phyloP scores from a whole-genome alignment of 805 yeast species.

The Candida xyloterini region DNA sequence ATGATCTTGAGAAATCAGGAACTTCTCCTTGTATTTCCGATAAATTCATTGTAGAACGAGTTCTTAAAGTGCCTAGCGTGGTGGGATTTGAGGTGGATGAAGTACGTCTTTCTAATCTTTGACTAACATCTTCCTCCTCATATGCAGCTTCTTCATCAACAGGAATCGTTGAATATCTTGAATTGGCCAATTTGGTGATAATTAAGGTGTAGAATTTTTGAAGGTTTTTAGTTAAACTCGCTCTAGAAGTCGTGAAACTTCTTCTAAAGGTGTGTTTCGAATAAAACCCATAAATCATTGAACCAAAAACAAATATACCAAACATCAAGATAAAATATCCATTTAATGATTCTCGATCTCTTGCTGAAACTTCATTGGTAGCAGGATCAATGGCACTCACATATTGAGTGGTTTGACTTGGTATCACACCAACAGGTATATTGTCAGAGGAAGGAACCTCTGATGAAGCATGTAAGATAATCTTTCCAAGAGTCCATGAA shows the following conservation, averaged over 20 bases:
- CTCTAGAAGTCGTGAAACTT: slow-evolving; percentile 1
- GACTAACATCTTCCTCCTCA: slow-evolving; percentile 13
- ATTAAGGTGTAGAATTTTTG: slow-evolving; percentile 14
- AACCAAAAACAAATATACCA: slow-evolving; percentile 16
- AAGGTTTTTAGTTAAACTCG: slow-evolving; percentile 3
- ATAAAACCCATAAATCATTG: slow-evolving; percentile 10
- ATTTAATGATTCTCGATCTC: slow-evolving; percentile 7
- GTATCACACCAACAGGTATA: slow-evolving; percentile 36
- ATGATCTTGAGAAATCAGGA: slow-evolving; percentile 13
- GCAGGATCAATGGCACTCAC: background rate
- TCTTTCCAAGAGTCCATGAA: slow-evolving; percentile 94
- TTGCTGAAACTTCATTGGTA: background rate
- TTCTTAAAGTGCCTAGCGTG: slow-evolving; percentile 21
- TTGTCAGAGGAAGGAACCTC: slow-evolving; percentile 40
- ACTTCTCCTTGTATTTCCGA: slow-evolving; percentile 16
- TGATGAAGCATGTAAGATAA: slow-evolving; percentile 76
- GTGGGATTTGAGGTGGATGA: slow-evolving; percentile 6
- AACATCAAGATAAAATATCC: slow-evolving; percentile 12
- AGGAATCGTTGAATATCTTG: slow-evolving; percentile 16
- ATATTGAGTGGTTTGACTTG: slow-evolving; percentile 31
- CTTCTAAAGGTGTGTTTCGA: slow-evolving; percentile 8
- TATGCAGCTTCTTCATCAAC: slow-evolving; percentile 15
- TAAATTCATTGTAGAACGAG: slow-evolving; percentile 31
- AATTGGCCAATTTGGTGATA: slow-evolving; percentile 6
- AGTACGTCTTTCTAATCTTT: slow-evolving; percentile 18